A percentile compares a stretch with the other conserved stretches of the same genome.
Evolutionary conservation across 129 eudicot species (phyloP).

Genomic region (Chrysanthemum makinoi): DNA sequence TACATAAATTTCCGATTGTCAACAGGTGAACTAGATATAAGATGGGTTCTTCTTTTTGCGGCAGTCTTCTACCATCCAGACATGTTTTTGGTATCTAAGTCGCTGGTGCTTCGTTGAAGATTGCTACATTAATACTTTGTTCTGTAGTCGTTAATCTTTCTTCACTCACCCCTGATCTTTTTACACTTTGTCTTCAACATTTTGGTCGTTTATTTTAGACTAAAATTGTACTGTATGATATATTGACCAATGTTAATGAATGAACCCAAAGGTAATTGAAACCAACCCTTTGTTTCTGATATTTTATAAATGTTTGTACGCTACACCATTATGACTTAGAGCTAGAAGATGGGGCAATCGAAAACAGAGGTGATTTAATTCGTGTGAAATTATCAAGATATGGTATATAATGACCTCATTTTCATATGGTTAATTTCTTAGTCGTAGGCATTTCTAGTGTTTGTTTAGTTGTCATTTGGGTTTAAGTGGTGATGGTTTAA

Average conservation of each 20-base stretch:
- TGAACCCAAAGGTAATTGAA: not conserved
- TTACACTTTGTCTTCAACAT: not conserved
- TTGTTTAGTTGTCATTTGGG: too few species aligned
- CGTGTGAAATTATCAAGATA: too few species aligned
- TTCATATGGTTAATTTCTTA: too few species aligned
- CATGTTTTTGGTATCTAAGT: constrained; percentile 12
- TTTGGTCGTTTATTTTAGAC: constrained; percentile 4
- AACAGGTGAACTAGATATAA: constrained; percentile 31
- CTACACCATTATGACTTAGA: not conserved
- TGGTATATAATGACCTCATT: too few species aligned
- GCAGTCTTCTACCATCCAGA: constrained; percentile 15
- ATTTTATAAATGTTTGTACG: not conserved
- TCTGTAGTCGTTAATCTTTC: not conserved
- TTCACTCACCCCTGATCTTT: not conserved
- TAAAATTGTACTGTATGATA: not conserved
- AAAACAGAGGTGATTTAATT: too few species aligned
- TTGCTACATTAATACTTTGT: not conserved
- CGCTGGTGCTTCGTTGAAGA: not conserved
- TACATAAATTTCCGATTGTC: not conserved
- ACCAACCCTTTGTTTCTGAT: not conserved
- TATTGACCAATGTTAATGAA: not conserved
- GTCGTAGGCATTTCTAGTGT: too few species aligned
- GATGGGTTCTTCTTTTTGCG: not conserved
- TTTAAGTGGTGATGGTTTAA: too few species aligned
- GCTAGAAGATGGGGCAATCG: not conserved